Evolutionary conservation across 2,329 filamentous ascomycete species (phyloP), one percentile per base, ranked within the genome.

Genomic region (Fusarium marasasianum): DNA sequence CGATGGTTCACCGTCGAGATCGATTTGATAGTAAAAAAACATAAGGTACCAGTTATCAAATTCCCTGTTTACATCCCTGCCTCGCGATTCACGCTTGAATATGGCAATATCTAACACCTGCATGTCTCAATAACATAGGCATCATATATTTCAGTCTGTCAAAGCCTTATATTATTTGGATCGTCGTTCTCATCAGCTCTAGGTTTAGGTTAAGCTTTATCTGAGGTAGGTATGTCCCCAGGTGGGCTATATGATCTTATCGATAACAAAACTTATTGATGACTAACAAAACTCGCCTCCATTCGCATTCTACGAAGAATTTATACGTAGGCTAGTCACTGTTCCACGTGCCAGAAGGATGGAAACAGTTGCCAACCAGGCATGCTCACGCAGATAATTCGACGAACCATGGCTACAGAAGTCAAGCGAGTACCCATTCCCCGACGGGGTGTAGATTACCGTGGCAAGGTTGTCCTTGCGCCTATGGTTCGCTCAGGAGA

Each of bases 401-500:
- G 84, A 82, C 83, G 85, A 82, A 86, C 83, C 80, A 93, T 93
- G 90, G 86, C 88, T 78, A 82, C 87, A 63, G 83, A 85, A 77
- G 78, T 86, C 69, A 91, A 92, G 80, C 91, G 87, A 80, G 93
- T 98, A 43, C 92, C 94, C 58, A 97, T 98, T 75, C 96, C 96
- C 74, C 89, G 87, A 70, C 93, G 93, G 82, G 96, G 96, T 58
- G 95, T 98, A 79, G 95, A 98, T 86, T 98, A 98, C 84, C 91
- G 96, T 77, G 93, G 93, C 83, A 98, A 97, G 83, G 85, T 98
- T 74, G 96, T 98, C 50, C 92, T 99, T 73, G 96, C 96, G 71
- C 96, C 96, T 45, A 99, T 99, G 96, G 96, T 98, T 66, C 93
- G 96, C 76, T 97, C 94, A n/a, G 96, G 96, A 80, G 96, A 99